Percentiles rank a stretch among this genome's conserved stretches.
Conservation (phyloP, 352 stramenopile genomes). For the Phytophthora aleatoria region DNA sequence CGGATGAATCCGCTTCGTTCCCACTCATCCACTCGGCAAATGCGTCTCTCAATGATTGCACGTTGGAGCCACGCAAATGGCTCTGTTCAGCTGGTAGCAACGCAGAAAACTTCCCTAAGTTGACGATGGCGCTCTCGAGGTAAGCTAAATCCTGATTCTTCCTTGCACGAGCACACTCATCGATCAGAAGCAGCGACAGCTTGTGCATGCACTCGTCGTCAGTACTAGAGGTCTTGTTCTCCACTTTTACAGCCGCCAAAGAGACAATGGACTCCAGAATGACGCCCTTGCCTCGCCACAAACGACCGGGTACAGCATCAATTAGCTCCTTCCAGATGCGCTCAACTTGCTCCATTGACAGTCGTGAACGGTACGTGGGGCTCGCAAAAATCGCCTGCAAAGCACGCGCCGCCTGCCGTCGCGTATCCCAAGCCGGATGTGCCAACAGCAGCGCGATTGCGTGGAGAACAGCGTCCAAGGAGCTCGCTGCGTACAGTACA, state of each 20-base stretch:
- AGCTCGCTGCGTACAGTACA: slow-evolving; percentile 53
- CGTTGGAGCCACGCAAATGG: slow-evolving; percentile 42
- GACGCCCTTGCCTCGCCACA: slow-evolving; percentile 81
- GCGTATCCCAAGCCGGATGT: slow-evolving; percentile 80
- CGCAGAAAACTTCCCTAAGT: slow-evolving; percentile 52
- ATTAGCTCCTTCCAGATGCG: slow-evolving; percentile 61
- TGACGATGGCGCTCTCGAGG: slow-evolving; percentile 66
- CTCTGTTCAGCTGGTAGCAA: slow-evolving; percentile 31
- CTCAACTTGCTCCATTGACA: slow-evolving; percentile 47
- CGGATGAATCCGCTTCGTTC: slow-evolving; percentile 11
- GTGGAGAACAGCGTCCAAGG: slow-evolving; percentile 48
- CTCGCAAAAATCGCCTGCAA: slow-evolving; percentile 62
- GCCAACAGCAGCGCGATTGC: slow-evolving; percentile 53
- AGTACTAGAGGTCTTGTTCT: slow-evolving; percentile 1
- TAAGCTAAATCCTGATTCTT: slow-evolving; percentile 72
- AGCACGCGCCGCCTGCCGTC: slow-evolving; percentile 66
- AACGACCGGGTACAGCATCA: slow-evolving; percentile 58
- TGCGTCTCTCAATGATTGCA: slow-evolving; percentile 37
- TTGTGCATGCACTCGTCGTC: slow-evolving; percentile 25
- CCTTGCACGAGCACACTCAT: slow-evolving; percentile 67
- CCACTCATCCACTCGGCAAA: slow-evolving; percentile 46
- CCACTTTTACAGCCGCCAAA: slow-evolving; percentile 41
- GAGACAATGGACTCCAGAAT: slow-evolving; percentile 73
- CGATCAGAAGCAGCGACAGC: slow-evolving; percentile 50
- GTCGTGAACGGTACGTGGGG: slow-evolving; percentile 48